phyloP scores from a whole-genome alignment of 2,329 filamentous ascomycete genomes.

The Aspergillus sojae region DNA sequence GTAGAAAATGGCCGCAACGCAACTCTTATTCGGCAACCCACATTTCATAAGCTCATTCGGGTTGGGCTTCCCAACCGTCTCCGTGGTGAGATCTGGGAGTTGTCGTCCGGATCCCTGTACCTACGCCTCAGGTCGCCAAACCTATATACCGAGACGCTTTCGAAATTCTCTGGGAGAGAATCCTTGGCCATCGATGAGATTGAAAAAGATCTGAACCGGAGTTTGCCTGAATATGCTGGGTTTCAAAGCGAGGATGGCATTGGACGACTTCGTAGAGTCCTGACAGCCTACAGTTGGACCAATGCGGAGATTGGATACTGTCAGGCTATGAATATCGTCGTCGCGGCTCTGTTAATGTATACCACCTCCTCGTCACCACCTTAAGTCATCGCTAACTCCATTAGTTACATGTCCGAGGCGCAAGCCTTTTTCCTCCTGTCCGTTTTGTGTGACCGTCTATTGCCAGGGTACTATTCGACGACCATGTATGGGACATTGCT shows the following conservation, averaged over 20 bases:
- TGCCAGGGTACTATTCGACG: conserved; percentile 96
- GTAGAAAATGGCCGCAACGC: conserved; percentile 88
- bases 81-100: conserved; percentile 92
- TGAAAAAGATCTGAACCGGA: conserved; percentile 95
- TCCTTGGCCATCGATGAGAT: conserved; percentile 98
- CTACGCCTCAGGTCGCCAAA: conserved; percentile 83
- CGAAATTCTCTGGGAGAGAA: conserved; percentile 79
- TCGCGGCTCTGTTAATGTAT: conserved; percentile 89
- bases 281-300: conserved; percentile 97
- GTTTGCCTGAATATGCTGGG: conserved; percentile 93
- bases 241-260: conserved; percentile 98
- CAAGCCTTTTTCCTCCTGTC: conserved; percentile 96
- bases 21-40: conserved; percentile 90
- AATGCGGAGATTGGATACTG: conserved; percentile 96
- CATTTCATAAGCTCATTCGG: conserved; percentile 95
- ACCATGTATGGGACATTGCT: conserved; percentile 99
- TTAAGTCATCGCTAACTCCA: conserved; percentile 22
- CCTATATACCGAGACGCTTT: conserved; percentile 79
- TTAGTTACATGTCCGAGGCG: conserved; percentile 86
- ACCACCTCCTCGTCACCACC: conserved; percentile 27
- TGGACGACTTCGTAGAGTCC: conserved; percentile 79
- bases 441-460: conserved; percentile 84
- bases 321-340: conserved; percentile 99
- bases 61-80: conserved; percentile 93
- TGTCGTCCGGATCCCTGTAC: conserved; percentile 89